Percentiles rank a stretch among this genome's conserved stretches.
phyloP scores from a whole-genome alignment of 2,329 filamentous ascomycete species.

The Cercospora nicotianae region DNA sequence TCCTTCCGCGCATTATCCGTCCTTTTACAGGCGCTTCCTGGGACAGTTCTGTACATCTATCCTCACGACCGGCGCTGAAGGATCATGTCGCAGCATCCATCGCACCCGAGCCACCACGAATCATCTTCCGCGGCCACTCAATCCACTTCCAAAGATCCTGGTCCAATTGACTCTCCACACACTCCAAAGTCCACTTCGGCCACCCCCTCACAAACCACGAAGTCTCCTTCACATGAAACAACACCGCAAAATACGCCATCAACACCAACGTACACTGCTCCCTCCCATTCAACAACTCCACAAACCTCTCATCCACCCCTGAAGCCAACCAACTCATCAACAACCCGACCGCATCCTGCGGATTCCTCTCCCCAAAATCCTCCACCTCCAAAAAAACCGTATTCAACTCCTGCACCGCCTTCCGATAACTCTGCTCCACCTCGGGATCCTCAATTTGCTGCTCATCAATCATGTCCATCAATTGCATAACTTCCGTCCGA shows the following conservation, averaged over 20 bases:
- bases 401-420: constrained; percentile 20
- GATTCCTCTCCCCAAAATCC: background rate
- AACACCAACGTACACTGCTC: constrained; percentile 19
- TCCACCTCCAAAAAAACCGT: constrained; percentile 14
- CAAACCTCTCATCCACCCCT: constrained; percentile 1
- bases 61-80: background rate
- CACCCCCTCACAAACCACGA: constrained; percentile 21
- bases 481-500: constrained; percentile 11
- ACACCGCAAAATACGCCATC: constrained; percentile 20
- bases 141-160: constrained; percentile 15
- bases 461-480: constrained; percentile 13
- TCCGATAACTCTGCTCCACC: constrained; percentile 4
- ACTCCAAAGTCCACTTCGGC: constrained; percentile 21
- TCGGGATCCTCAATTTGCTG: background rate
- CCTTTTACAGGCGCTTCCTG: background rate
- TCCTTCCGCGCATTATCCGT: background rate
- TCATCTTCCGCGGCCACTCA: constrained; percentile 18
- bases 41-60: background rate
- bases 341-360: background rate
- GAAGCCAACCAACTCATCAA: constrained; percentile 1
- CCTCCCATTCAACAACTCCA: constrained; percentile 16
- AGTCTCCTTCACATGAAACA: constrained; percentile 15
- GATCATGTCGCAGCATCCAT: background rate
- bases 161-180: constrained; percentile 11
- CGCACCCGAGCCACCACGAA: background rate